Base-by-base conservation (phyloP, 148 eudicot genomes). In the Suaeda aralocaspica region DNA sequence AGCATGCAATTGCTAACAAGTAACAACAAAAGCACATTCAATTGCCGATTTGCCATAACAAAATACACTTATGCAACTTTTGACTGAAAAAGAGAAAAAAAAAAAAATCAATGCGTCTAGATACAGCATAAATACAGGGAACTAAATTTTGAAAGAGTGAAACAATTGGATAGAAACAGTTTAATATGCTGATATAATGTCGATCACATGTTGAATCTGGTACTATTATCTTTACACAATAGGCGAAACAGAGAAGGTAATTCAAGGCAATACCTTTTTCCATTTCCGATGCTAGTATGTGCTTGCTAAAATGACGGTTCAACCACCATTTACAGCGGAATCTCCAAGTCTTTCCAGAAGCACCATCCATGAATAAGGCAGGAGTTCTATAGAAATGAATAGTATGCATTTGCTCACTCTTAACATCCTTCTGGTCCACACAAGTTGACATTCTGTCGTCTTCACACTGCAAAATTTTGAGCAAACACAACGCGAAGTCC, bases 261-360 rank as follows among this genome's bases (percentile, higher is more conserved):
- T 25, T 39, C 39, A 55, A 24, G 52, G 36, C 22, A 59, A 22
- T 88, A 90, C 98, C 98, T 81, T 87, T 71, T 64, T 74, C 74
- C 52, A 84, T 76, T 70, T 93, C 96, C 50, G 95, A 84, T 41
- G 71, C 61, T 60, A 90, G 80, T 34, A 80, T 78, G 29, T 59
- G 79, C 52, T 34, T 80, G 68, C 72, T 80, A 70, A 88, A 93
- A 75, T 90, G 96, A 66, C 88, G 95, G 33, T 65, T 79, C 76
- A 84, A 55, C 98, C 98, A 93, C 90, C 95, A 88, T 76, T 84
- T 87, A 79, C 85, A 84, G 36, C 92, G 96, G 15, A 84, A 59
- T 76, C 78, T 88, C 96, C 98, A 93, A 53, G 69, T 52, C 81
- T 75, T 79, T 18, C 85, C 82, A 4, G 86, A 70, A 22, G 74